phyloP scores from a whole-genome alignment of 352 stramenopile genomes.

The Phytophthora brassicae region DNA sequence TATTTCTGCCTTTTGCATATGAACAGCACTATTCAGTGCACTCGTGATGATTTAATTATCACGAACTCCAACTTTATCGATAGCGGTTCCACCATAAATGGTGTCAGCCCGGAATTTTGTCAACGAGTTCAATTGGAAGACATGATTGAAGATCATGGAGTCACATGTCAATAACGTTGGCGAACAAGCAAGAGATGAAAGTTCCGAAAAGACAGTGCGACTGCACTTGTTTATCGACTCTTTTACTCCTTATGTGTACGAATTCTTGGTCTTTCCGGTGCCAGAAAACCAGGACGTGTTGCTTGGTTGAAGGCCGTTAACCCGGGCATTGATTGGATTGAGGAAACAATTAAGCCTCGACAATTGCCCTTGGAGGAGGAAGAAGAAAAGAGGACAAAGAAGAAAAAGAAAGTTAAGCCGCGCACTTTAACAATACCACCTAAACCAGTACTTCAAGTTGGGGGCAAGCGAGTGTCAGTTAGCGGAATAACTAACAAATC shows the following conservation, averaged over 20 bases:
- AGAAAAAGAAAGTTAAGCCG: not conserved
- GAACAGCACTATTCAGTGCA: not conserved
- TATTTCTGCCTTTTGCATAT: not conserved
- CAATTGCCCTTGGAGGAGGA: not conserved
- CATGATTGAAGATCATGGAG: not conserved
- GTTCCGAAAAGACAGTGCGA: not conserved
- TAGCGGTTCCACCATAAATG: slow-evolving; percentile 15
- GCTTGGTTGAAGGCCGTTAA: slow-evolving; percentile 1
- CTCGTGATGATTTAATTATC: not conserved
- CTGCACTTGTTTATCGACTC: slow-evolving; percentile 11
- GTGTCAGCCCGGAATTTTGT: slow-evolving; percentile 12
- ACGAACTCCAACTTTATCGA: slow-evolving; percentile 24
- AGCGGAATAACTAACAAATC: not conserved
- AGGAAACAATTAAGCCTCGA: slow-evolving; percentile 1
- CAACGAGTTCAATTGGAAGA: not conserved
- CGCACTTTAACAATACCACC: not conserved
- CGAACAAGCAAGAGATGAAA: slow-evolving; percentile 3
- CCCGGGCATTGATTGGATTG: slow-evolving; percentile 17
- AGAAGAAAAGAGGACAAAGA: not conserved
- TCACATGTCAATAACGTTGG: slow-evolving; percentile 10
- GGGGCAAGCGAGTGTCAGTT: not conserved
- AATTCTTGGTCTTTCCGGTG: slow-evolving; percentile 13
- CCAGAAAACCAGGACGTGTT: slow-evolving; percentile 14
- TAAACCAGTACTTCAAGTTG: not conserved
- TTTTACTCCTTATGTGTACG: slow-evolving; percentile 2